phyloP scores from a whole-genome alignment of 257 asterid species.

The Fraxinus pennsylvanica region DNA sequence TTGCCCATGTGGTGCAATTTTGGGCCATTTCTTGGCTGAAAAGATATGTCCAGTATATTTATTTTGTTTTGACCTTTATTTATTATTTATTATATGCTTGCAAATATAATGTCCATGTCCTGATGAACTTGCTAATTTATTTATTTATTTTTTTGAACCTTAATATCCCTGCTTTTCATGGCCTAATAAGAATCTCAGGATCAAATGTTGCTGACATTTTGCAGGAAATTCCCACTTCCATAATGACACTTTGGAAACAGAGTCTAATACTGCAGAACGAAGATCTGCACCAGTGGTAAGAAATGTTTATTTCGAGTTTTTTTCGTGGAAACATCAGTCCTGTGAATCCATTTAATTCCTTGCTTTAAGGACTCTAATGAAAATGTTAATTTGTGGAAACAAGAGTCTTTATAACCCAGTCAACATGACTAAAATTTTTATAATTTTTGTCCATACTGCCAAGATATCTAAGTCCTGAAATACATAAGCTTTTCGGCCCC shows the following conservation, averaged over 20 bases:
- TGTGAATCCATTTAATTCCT: not conserved
- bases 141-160: not conserved
- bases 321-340: not conserved
- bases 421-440: too few species aligned
- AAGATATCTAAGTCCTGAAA: not conserved
- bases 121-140: not conserved
- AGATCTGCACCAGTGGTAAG: slow-evolving; percentile 50
- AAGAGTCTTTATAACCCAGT: not conserved
- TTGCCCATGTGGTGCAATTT: not conserved
- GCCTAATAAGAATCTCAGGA: not conserved
- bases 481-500: not conserved
- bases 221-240: slow-evolving; percentile 60
- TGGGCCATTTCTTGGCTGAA: not conserved
- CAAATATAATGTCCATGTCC: not conserved
- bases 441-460: not conserved
- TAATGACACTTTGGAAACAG: slow-evolving; percentile 38
- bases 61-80: not conserved
- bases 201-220: slow-evolving; percentile 11
- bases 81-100: too few species aligned
- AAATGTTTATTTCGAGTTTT: not conserved
- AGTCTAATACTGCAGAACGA: slow-evolving; percentile 33
- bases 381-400: not conserved
- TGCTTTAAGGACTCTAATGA: not conserved
- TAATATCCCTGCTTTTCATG: not conserved
- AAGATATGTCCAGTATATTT: not conserved